Evolutionary conservation across 2,329 filamentous ascomycete genomes (phyloP), one percentile per base, ranked within the genome.

Genomic region (Pseudopithomyces maydicus): DNA sequence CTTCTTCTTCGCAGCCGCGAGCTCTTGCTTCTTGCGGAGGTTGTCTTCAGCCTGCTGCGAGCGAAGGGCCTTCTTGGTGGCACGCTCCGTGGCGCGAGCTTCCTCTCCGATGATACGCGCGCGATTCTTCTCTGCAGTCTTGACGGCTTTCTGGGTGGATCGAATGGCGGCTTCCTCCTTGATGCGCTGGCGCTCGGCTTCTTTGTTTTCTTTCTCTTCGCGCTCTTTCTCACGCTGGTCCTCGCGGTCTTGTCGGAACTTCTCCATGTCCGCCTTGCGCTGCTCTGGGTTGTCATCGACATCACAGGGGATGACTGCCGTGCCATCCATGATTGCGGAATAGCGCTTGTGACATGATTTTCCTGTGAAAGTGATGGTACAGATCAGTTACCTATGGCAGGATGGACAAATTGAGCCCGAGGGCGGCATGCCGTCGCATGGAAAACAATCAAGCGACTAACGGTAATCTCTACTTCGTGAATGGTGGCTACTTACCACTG

Each of bases 341-440:
- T 74, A 80, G 26, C 81, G 79, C 53, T 79, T 69, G 19, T 74
- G 68, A 66, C 80, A 82, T 20, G 81, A 80, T 5, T 29, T 29
- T 29, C 26, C 26, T 29, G 8, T 4, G 8, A 5, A 29, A 29
- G 26, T n/a, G n/a, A 8, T 29, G 26, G 26, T 29, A 29, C 26
- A 8, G 8, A 29, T 29, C 8, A 29, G 26, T 8, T 29, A 29
- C 8, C 8, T 29, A 8, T 29, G 26, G 26, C n/a, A 29, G 8
- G 26, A 29, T 8, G 26, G 5, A 29, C 8, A 29, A 29, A 29
- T 5, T 29, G 26, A 5, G 8, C 8, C 8, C 8, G 26, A 8
- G 26, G 26, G 26, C 26, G 8, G 26, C 8, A 8, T 29, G 26
- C 26, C 8, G 5, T 29, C 26, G 5, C 4, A 8, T 4, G 26